Percentiles rank a stretch among this genome's conserved stretches.
phyloP scores from a whole-genome alignment of 1,284 basidiomycete genomes.

The Mycena sp. region DNA sequence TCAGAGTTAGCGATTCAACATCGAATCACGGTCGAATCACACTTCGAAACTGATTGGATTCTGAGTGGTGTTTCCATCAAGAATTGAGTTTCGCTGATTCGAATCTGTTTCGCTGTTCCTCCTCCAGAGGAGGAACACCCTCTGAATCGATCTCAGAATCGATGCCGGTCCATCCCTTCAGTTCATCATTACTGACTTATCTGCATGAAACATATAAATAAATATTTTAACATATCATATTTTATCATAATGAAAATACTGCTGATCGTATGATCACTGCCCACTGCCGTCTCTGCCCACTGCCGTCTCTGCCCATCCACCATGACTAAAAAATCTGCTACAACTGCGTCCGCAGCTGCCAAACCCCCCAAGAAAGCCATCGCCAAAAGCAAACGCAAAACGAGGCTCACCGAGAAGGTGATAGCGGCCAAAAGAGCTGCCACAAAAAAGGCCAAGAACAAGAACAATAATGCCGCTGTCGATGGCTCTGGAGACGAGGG shows the following conservation, averaged over 20 bases:
- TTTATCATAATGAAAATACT: background rate
- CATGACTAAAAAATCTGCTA: background rate
- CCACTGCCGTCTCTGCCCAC: background rate
- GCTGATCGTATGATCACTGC: background rate
- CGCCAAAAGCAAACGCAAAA: background rate
- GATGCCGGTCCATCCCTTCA: background rate
- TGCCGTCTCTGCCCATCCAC: too few relatives aligned
- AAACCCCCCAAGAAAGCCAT: background rate
- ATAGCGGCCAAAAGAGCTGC: background rate
- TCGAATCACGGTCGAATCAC: slow-evolving; percentile 1
- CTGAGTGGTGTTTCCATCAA: background rate
- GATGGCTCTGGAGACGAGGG: background rate
- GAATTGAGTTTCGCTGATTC: background rate
- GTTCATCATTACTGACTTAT: background rate
- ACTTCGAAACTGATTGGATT: too few relatives aligned
- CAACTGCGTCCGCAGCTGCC: background rate
- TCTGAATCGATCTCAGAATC: slow-evolving; percentile 10
- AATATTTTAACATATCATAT: background rate
- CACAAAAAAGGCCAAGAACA: background rate
- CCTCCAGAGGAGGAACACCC: too few relatives aligned
- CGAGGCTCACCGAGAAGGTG: background rate
- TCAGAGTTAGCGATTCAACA: too few relatives aligned
- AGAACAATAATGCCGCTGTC: background rate
- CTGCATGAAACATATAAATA: background rate
- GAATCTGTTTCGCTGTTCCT: too few relatives aligned